A percentile compares a stretch with the other conserved stretches of the same genome.
phyloP scores from a whole-genome alignment of 2,329 filamentous ascomycete genomes.

The Bipolaris zeicola region DNA sequence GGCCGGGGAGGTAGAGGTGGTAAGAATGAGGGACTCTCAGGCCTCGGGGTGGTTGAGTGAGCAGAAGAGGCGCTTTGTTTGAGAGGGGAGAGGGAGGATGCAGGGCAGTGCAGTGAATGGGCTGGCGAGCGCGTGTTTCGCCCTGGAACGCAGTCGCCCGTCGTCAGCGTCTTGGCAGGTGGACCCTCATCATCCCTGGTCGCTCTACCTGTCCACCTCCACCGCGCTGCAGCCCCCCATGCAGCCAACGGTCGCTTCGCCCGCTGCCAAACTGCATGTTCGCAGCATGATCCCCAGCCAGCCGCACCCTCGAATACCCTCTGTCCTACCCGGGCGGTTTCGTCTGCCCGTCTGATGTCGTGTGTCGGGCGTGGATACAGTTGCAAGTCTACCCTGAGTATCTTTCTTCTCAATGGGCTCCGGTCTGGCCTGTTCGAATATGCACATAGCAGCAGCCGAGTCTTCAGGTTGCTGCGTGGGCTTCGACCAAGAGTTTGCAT shows the following conservation, averaged over 20 bases:
- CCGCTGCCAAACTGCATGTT: constrained; percentile 1
- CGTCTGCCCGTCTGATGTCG: not conserved
- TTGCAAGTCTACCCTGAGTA: too few species aligned
- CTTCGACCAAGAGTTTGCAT: not conserved
- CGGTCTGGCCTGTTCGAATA: not conserved
- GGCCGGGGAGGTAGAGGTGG: constrained; percentile 2
- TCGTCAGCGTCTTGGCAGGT: constrained; percentile 17
- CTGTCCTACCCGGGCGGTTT: not conserved
- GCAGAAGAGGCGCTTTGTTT: constrained; percentile 14
- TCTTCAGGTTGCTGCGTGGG: not conserved
- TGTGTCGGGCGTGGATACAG: too few species aligned
- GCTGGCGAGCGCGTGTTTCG: constrained; percentile 18
- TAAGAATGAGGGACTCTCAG: constrained; percentile 17
- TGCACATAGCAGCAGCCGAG: too few species aligned
- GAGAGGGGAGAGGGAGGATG: constrained; percentile 10
- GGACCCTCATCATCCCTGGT: constrained; percentile 14
- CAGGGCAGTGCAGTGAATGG: constrained; percentile 16
- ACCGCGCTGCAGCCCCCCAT: constrained; percentile 13
- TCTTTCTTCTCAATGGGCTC: not conserved
- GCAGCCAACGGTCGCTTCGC: constrained; percentile 8
- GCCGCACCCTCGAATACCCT: not conserved
- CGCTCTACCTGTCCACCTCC: constrained; percentile 12
- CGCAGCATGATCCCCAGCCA: constrained; percentile 10
- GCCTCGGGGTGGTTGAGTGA: constrained; percentile 14
- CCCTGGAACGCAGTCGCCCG: constrained; percentile 10